Base-by-base conservation (phyloP, 164 flowering plant species). In the Euptelea pleiosperma region DNA sequence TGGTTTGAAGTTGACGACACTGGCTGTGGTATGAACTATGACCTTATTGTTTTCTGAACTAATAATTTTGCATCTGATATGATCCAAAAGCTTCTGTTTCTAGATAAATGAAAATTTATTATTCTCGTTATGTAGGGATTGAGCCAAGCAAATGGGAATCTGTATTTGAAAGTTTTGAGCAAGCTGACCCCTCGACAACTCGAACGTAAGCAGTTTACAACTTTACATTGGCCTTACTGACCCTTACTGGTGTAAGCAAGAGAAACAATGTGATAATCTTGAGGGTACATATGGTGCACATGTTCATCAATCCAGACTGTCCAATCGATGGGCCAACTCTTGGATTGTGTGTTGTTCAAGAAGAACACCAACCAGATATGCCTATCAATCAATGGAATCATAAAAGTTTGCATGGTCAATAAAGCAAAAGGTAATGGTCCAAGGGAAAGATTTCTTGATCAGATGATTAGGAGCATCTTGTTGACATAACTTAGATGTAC, bases 101-200 rank as follows among this genome's bases (percentile, higher is more conserved):
- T 30, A n/a, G 24, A 36, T 45, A 37, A 16, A 52, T 41, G 10
- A 16, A 19, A 15, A 46, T 10, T 30, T 19, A 30, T 11, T 22
- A 45, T 12, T 37, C 45, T 35, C 18, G 16, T 28, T 57, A 16
- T 57, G 47, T 55, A 92, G 98, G 98, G 36, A 90, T 89, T 71
- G 96, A 87, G 79, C 94, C 94, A 60, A 79, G 85, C 74, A 93
- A 93, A 76, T 93, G 98, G 98, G 98, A 93, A 52, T 78, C 97
- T 22, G 98, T 93, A 3, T 93, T 93, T 73, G 98, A 93, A 71
- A 93, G 98, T 67, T 93, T 93, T 75, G 98, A 89, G 76, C 98
- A 93, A 77, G 98, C 97, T 18, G 98, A 93, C 65, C 90, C 97
- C 40, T 93, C 98, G 49, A 93, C 97, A 35, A 93, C 98, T 49